Evolutionary conservation across 805 yeast species (phyloP), one percentile per base, ranked within the genome.

Genomic region (Kuraishia capsulata): DNA sequence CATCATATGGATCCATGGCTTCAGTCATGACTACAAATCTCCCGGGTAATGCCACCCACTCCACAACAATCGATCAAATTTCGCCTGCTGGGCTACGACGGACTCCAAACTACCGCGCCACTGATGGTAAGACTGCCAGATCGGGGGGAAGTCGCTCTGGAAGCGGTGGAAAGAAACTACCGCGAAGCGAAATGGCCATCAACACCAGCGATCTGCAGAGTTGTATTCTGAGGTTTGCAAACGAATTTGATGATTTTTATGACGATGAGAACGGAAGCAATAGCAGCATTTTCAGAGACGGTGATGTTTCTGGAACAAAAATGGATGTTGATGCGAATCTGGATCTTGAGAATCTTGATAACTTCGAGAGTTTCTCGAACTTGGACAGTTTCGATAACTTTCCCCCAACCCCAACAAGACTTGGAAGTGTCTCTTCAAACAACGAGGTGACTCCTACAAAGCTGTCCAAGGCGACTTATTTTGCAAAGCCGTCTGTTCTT

Each of bases 371-470:
- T 3, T 52, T 54, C 35, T n/a, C 30, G 10, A 43, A 37, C 6
- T 44, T 50, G 37, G 55, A 40, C 5, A 41, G 47, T 8, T 34
- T 45, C 20, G 53, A 48, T 9, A 52, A 53, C 37, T 43, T 56
- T 10, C 73, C 73, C 5, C 62, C 69, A 4, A 67, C 72, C 0
- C 74, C 73, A 29, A 67, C 73, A 2, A 59, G 64, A 26, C 42
- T 54, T 17, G 56, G 54, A 25, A 20, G 14, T 4, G 33, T 29
- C 16, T 18, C 28, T n/a, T 13, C 16, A 26, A 35, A 21, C 21
- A 25, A 19, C 23, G 37, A 23, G 26, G 26, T 23, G 26, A 28
- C 31, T 13, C 31, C 31, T 13, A 28, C 31, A 9, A 28, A 28
- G 17, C 5, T 28, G 14, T 6, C 17, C 13, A 9, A 14, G 17